Percentiles rank a stretch among this genome's conserved stretches.
These are phyloP conservation scores for Nosema muscidifuracis DNA, from an alignment of 371 early-diverging fungal genomes.

Conservation along the genomic window DNA sequence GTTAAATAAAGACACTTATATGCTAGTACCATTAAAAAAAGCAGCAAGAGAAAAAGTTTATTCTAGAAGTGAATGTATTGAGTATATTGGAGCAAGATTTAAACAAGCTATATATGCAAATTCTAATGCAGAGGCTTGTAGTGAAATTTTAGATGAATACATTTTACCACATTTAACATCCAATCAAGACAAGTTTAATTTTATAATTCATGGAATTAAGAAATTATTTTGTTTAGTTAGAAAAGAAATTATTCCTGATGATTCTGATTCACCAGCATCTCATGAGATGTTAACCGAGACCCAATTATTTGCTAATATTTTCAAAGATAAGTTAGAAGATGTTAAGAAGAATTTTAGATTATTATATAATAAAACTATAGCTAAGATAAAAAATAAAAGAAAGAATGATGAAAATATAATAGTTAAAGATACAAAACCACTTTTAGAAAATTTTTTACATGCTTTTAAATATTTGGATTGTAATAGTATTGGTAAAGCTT, in stretches of 20 bases:
- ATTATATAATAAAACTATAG: conserved; percentile 19
- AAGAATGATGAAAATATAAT: not conserved
- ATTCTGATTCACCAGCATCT: conserved; percentile 85
- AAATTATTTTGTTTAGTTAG: conserved; percentile 83
- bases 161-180: conserved; percentile 76
- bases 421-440: not conserved
- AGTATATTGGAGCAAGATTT: conserved; percentile 81
- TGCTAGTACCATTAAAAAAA: conserved; percentile 74
- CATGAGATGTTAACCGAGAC: conserved; percentile 89
- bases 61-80: conserved; percentile 71
- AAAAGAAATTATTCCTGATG: conserved; percentile 80
- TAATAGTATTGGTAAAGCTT: conserved; percentile 74
- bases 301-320: conserved; percentile 72
- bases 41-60: conserved; percentile 68
- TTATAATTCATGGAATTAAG: conserved; percentile 74
- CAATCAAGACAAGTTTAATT: conserved; percentile 79
- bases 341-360: conserved; percentile 64
- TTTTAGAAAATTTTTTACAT: not conserved
- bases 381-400: not conserved
- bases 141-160: conserved; percentile 70
- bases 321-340: conserved; percentile 85
- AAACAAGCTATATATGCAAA: conserved; percentile 71
- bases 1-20: conserved; percentile 67
- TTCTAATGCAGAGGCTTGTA: conserved; percentile 72
- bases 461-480: conserved; percentile 62